Base-by-base conservation (phyloP, 2,329 filamentous ascomycete species). In the Elsinoe batatas region DNA sequence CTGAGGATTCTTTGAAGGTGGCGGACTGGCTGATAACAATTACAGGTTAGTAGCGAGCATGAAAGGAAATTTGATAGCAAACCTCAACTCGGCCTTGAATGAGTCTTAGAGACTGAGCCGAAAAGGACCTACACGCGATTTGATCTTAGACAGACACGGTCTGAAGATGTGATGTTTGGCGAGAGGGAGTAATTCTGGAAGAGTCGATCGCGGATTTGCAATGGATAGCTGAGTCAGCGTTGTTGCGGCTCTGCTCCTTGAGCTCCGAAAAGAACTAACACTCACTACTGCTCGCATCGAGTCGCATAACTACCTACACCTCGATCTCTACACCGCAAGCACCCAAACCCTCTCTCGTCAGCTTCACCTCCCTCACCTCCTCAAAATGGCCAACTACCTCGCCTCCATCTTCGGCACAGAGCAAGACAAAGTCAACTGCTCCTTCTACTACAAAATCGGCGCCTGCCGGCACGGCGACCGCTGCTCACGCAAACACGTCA, bases 361-460 rank as follows among this genome's bases (percentile, higher is more conserved):
- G 26, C 47, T 33, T 20, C 51, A 56, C 35, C 26, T 13, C 17
- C 13, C 32, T 40, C 55, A 35, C 33, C 15, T 53, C 53, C 32
- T 30, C 62, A 74, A 26, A 68, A 95, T 95, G 91, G 91, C 91
- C 68, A 96, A 96, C 79, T 97, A 96, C 72, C 87, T 98, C 72
- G 93, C 93, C 67, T 95, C 90, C 70, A 98, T 98, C 76, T 98
- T 98, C 79, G 93, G 93, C 68, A 98, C 93, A 30, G 93, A 98
- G 80, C 93, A 97, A 74, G 93, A 98, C 84, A 98, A 78, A 64
- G 91, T 96, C 78, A 96, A 97, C 81, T 96, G 93, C 82, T 93
- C 87, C 57, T 98, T 98, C 82, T 98, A 98, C 83, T 91, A 96
- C 87, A 98, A 98, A 79, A 98, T 98, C 73, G 93, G 93, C 71